These are phyloP conservation scores for Acacia acuminata DNA, from an alignment of 306 rosid genomes.

Conservation along the genomic window DNA sequence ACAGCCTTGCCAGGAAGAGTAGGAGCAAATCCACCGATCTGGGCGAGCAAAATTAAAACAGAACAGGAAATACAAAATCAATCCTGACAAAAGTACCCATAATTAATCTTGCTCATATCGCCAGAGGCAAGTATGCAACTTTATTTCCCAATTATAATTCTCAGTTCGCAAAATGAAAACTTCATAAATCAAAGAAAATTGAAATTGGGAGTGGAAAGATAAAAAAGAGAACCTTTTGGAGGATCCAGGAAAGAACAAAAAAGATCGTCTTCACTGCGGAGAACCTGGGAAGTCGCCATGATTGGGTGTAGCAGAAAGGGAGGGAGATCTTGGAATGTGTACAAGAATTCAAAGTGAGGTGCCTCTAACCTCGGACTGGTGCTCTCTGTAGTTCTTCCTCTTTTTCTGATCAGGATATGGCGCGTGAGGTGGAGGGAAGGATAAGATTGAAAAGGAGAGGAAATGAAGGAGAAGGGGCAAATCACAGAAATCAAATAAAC, in stretches of 20 bases:
- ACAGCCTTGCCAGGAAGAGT: background rate
- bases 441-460: background rate
- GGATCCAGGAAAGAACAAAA: conserved; percentile 40
- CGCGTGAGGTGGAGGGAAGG: background rate
- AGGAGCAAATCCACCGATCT: background rate
- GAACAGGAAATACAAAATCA: background rate
- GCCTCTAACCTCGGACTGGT: background rate
- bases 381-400: background rate
- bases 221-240: conserved; percentile 34
- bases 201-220: background rate
- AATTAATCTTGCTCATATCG: background rate
- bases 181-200: background rate
- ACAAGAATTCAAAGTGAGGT: background rate
- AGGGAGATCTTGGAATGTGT: conserved; percentile 21
- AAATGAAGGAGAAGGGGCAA: background rate
- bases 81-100: background rate
- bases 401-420: background rate
- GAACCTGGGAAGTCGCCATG: conserved; percentile 57
- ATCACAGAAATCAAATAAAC: background rate
- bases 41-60: background rate
- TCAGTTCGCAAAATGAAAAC: background rate
- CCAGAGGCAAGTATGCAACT: conserved; percentile 15
- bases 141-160: background rate
- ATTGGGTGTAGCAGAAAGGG: background rate
- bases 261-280: conserved; percentile 45